These are phyloP conservation scores for Cladophialophora bantiana DNA, from an alignment of 2,329 filamentous ascomycete species.

Conservation along the genomic window DNA sequence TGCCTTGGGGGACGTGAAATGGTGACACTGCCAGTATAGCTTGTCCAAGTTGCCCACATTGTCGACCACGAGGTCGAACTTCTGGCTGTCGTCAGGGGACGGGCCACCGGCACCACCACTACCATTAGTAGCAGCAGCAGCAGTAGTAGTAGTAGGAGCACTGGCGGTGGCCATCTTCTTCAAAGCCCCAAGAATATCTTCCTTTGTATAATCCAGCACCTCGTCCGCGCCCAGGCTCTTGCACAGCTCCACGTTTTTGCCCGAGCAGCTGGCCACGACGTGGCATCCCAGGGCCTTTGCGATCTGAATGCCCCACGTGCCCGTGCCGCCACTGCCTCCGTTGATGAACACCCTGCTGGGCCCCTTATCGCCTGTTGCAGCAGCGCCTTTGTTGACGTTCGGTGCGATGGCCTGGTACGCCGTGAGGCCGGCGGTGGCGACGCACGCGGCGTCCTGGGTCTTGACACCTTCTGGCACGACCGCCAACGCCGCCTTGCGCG, in stretches of 20 bases:
- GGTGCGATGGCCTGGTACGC: constrained; percentile 59
- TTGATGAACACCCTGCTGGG: constrained; percentile 67
- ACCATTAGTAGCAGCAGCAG: constrained; percentile 30
- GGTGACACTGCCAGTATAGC: constrained; percentile 61
- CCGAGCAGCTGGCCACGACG: constrained; percentile 67
- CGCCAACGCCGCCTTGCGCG: constrained; percentile 45
- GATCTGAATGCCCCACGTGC: constrained; percentile 68
- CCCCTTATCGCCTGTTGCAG: constrained; percentile 37
- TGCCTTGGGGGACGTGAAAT: constrained; percentile 59
- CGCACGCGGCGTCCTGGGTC: constrained; percentile 51
- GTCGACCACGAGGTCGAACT: constrained; percentile 65
- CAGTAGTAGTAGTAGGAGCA: background rate
- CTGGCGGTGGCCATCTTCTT: constrained; percentile 43
- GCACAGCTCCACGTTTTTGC: constrained; percentile 63
- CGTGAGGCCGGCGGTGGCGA: constrained; percentile 57
- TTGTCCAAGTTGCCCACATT: constrained; percentile 60
- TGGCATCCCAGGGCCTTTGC: constrained; percentile 66
- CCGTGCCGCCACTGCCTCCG: constrained; percentile 68
- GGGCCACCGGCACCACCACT: background rate
- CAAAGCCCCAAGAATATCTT: constrained; percentile 57
- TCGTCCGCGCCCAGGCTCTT: constrained; percentile 68
- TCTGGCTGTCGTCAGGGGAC: constrained; percentile 45
- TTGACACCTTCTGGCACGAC: constrained; percentile 54
- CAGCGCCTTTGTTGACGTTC: constrained; percentile 50
- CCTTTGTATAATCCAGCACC: constrained; percentile 65